phyloP scores from a whole-genome alignment of 805 yeast species.

The Kuraishia hungarica region DNA sequence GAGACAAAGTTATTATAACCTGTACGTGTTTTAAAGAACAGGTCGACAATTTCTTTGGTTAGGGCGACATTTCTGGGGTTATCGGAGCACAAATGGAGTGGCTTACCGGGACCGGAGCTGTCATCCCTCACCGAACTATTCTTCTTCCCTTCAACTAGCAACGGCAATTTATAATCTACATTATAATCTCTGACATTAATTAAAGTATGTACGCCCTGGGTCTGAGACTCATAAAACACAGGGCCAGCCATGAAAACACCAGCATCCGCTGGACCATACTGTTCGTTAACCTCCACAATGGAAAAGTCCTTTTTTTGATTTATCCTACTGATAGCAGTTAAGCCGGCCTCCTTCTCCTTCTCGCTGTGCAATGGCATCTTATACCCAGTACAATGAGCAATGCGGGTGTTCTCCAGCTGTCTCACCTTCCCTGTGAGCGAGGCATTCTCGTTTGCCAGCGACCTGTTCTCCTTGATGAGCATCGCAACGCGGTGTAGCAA shows the following conservation, averaged over 20 bases:
- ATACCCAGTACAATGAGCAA: neutral
- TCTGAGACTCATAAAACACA: neutral
- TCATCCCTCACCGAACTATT: too few species aligned
- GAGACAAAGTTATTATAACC: neutral
- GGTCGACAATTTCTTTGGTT: neutral
- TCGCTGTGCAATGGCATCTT: neutral
- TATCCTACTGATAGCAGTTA: neutral
- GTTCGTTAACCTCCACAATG: neutral
- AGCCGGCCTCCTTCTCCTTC: neutral
- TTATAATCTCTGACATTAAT: neutral
- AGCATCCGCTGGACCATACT: neutral
- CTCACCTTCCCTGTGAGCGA: neutral
- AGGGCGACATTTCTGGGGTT: neutral
- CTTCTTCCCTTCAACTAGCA: neutral
- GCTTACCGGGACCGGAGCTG: too few species aligned
- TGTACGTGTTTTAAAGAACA: conserved; percentile 1
- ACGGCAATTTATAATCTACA: neutral
- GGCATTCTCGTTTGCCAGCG: neutral
- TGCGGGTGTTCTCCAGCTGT: neutral
- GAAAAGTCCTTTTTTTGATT: neutral
- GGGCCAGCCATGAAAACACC: neutral
- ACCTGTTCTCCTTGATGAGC: neutral
- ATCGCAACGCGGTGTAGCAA: neutral
- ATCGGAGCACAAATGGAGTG: neutral
- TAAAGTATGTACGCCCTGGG: neutral